Conservation (phyloP, 1,284 basidiomycete genomes). For the Ustilago loliicola region DNA sequence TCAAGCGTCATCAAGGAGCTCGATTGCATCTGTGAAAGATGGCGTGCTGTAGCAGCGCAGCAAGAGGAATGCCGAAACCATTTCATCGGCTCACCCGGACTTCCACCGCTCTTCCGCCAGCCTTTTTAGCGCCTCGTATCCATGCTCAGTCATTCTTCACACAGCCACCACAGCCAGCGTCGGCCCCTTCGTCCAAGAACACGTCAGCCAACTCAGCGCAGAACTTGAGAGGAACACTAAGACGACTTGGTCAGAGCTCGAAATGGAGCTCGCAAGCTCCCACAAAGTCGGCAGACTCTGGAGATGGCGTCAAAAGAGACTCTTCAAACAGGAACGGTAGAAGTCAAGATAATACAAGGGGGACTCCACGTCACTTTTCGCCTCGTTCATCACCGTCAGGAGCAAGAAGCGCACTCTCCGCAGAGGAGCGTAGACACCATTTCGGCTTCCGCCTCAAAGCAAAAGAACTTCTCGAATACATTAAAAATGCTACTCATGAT, state of each 20-base stretch:
- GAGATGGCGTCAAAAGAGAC: background rate
- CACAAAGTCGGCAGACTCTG: background rate
- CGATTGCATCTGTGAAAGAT: slow-evolving; percentile 2
- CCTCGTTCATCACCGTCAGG: background rate
- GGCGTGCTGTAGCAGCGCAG: slow-evolving; percentile 19
- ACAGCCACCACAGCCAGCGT: background rate
- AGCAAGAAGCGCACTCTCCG: background rate
- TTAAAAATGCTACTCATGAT: background rate
- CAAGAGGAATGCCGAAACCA: slow-evolving; percentile 18
- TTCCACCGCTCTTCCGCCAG: slow-evolving; percentile 13
- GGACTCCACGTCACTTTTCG: background rate
- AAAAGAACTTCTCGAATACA: slow-evolving; percentile 14
- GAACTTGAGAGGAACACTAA: slow-evolving; percentile 27
- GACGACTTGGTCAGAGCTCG: slow-evolving; percentile 19
- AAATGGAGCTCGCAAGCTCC: slow-evolving; percentile 26
- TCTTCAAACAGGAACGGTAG: background rate
- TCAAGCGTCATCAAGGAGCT: background rate
- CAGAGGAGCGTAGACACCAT: slow-evolving; percentile 3
- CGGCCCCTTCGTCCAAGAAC: slow-evolving; percentile 1
- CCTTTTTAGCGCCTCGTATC: slow-evolving; percentile 25
- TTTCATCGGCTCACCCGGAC: slow-evolving; percentile 13
- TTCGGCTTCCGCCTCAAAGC: slow-evolving; percentile 32
- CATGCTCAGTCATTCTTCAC: slow-evolving; percentile 20
- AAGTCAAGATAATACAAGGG: background rate
- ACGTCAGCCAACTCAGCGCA: slow-evolving; percentile 21